Evolutionary conservation across 1,284 basidiomycete genomes (phyloP), one percentile per base, ranked within the genome.

Genomic region (Singerocomus rubriflavus): DNA sequence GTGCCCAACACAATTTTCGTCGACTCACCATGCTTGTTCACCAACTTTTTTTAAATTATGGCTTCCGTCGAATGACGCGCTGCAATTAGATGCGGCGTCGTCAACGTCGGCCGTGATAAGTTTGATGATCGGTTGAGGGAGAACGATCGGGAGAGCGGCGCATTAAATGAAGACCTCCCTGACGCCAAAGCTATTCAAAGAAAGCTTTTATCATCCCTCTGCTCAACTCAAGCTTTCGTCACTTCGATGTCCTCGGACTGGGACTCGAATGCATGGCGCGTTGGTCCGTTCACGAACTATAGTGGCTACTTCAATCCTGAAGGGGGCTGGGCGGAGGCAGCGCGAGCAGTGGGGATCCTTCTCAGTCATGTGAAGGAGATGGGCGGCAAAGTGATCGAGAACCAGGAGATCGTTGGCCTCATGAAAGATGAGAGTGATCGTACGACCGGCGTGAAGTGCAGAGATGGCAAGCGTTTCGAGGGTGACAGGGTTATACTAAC

Each of bases 261-360:
- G 10, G 33, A 41, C 13, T 31, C 45, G 29, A 38, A 50, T 30
- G 31, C 36, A 40, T 44, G 45, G 11, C 14, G 21, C 14, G 27
- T 66, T 11, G 67, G 65, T 26, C 17, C 51, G 32, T 76, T 79
- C 46, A 65, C 69, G 5, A 54, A 65, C 26, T 66, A 61, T 31
- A 57, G 62, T 6, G 82, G 82, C 0, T 95, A 91, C 64, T 61
- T 87, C 43, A 96, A 94, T 64, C 73, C 71, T 2, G 82, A 89
- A 34, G 84, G 88, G 1, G 94, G 94, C 4, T 98, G 94, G 94
- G 91, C 82, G 2, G 78, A 88, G 63, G 90, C 93, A 2, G 76
- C 79, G 2, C 80, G 85, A 57, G 91, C 87, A 2, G 67, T 91
- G 7, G 62, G 71, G 6, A 69, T 79, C 11, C 70, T 91, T 51